Conservation (phyloP, 169 alveolate species). For the Plasmodium adleri region DNA sequence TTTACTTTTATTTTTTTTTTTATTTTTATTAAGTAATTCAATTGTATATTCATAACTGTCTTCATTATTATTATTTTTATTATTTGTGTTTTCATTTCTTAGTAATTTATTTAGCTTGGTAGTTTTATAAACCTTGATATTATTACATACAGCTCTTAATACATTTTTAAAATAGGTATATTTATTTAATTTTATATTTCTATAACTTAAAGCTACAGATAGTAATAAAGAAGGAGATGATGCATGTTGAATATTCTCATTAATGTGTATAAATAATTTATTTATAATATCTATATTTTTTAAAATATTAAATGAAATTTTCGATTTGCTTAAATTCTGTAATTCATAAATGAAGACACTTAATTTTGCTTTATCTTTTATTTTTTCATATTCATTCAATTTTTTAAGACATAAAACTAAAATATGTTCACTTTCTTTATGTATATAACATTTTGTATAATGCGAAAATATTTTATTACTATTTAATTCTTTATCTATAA, state of each 20-base stretch:
- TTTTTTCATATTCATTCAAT: slow-evolving; percentile 48
- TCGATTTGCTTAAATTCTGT: slow-evolving; percentile 54
- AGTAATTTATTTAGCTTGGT: slow-evolving; percentile 23
- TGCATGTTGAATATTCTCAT: slow-evolving; percentile 17
- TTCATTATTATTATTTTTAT: not conserved
- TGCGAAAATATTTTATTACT: slow-evolving; percentile 47
- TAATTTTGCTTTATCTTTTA: slow-evolving; percentile 17
- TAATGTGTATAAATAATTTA: slow-evolving; percentile 18
- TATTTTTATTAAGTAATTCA: slow-evolving; percentile 15
- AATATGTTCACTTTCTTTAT: slow-evolving; percentile 57
- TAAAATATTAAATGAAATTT: slow-evolving; percentile 31
- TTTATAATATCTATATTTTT: slow-evolving; percentile 31
- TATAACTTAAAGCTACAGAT: slow-evolving; percentile 49
- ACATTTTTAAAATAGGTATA: slow-evolving; percentile 63
- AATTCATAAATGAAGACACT: slow-evolving; percentile 42
- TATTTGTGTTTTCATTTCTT: not conserved
- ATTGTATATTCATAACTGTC: slow-evolving; percentile 52
- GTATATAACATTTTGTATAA: slow-evolving; percentile 55
- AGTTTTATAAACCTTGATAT: slow-evolving; percentile 46
- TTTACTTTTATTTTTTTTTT: slow-evolving; percentile 5
- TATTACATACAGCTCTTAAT: slow-evolving; percentile 29
- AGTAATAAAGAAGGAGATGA: slow-evolving; percentile 37
- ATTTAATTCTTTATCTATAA: not conserved
- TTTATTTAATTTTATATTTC: slow-evolving; percentile 29
- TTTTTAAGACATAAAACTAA: slow-evolving; percentile 33